Percentiles rank a stretch among this genome's conserved stretches.
Evolutionary conservation across 768 basidiomycete species (phyloP).

Genomic region (Lentinula sp.): DNA sequence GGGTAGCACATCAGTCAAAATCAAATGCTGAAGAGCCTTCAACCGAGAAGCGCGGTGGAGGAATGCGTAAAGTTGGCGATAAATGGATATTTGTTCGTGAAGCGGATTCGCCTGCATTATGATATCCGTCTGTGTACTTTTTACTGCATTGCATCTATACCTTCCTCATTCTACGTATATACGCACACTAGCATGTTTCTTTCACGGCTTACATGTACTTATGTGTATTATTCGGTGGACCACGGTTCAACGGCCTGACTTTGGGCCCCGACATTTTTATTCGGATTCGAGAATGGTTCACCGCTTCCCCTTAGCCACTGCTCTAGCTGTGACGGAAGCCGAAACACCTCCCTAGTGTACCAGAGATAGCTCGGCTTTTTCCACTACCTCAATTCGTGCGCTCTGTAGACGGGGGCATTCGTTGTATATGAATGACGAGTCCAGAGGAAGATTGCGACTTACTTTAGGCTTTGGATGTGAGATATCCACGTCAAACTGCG

Average conservation of each 20-base stretch:
- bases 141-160: not conserved
- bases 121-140: not conserved
- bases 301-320: too few relatives aligned
- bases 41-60: not conserved
- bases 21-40: not conserved
- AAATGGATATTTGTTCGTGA: slow-evolving; percentile 8
- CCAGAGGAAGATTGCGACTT: too few relatives aligned
- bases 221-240: not conserved
- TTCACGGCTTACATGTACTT: not conserved
- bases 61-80: slow-evolving; percentile 3
- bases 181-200: not conserved
- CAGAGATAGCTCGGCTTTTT: too few relatives aligned
- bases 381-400: too few relatives aligned
- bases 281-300: too few relatives aligned
- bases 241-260: not conserved
- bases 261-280: too few relatives aligned
- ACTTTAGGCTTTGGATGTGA: too few relatives aligned
- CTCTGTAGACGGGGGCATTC: too few relatives aligned
- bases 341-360: too few relatives aligned
- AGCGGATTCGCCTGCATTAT: not conserved
- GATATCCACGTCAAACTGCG: too few relatives aligned
- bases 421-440: too few relatives aligned
- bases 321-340: too few relatives aligned
- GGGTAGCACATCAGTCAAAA: not conserved
- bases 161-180: not conserved